Evolutionary conservation across 805 yeast genomes (phyloP).

Genomic region (Nakazawaea ambrosiae): DNA sequence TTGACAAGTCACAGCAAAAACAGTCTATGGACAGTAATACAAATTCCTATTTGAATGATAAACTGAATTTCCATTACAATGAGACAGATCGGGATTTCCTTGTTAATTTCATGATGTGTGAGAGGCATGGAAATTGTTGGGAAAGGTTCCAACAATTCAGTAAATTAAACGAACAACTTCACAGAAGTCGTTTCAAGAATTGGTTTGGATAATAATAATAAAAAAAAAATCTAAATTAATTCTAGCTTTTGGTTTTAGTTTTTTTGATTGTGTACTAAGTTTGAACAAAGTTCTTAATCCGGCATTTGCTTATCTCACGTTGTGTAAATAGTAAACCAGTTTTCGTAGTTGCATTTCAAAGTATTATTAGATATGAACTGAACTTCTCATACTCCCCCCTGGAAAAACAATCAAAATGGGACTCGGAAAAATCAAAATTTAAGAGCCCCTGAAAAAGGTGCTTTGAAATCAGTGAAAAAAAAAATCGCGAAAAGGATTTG

Average conservation of each 20-base stretch:
- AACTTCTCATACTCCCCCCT: too few species aligned
- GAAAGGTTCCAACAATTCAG: constrained; percentile 31
- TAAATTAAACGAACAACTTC: constrained; percentile 23
- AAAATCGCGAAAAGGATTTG: too few species aligned
- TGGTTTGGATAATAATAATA: constrained; percentile 11
- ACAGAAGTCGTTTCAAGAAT: constrained; percentile 22
- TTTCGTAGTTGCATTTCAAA: too few species aligned
- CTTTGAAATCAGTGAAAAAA: too few species aligned
- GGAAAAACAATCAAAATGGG: too few species aligned
- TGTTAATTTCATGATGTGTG: constrained; percentile 33
- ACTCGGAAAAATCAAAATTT: too few species aligned
- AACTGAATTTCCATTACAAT: constrained; percentile 26
- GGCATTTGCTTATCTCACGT: too few species aligned
- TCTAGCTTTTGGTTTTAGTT: background rate
- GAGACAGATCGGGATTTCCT: constrained; percentile 30
- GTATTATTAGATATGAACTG: too few species aligned
- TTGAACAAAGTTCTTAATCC: too few species aligned
- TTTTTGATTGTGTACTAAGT: too few species aligned
- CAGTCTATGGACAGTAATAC: constrained; percentile 10
- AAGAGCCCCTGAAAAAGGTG: too few species aligned
- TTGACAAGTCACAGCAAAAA: constrained; percentile 8
- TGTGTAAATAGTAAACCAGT: too few species aligned
- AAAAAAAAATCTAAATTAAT: constrained; percentile 6
- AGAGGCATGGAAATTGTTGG: constrained; percentile 30
- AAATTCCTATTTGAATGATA: constrained; percentile 14